These are phyloP conservation scores for Xanthoparmelia taractica DNA, from an alignment of 495 filamentous ascomycete species.

Conservation along the genomic window DNA sequence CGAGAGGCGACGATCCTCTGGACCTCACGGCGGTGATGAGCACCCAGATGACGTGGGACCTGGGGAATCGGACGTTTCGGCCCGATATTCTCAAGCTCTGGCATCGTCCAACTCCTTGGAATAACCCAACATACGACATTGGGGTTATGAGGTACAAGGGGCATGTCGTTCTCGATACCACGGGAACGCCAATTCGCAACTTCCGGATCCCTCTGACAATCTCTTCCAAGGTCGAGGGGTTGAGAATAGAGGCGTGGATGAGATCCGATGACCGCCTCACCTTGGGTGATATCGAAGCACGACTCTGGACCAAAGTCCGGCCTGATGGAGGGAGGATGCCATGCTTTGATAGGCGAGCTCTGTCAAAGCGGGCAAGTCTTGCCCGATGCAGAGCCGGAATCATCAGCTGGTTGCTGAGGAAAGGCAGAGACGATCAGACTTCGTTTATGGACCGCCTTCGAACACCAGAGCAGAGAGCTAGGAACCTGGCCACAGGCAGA, in stretches of 20 bases:
- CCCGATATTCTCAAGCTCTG: background rate
- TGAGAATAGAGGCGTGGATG: background rate
- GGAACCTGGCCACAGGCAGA: background rate
- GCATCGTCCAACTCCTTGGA: background rate
- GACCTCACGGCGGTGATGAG: background rate
- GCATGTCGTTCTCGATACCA: background rate
- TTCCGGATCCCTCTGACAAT: constrained; percentile 3
- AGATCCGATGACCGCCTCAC: background rate
- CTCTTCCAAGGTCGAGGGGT: background rate
- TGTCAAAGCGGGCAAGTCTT: background rate
- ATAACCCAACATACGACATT: background rate
- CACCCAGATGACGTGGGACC: background rate
- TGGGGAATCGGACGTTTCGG: background rate
- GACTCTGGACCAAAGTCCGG: background rate
- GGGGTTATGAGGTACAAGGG: background rate
- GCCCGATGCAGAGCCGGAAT: background rate
- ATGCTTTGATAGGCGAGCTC: background rate
- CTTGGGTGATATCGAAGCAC: background rate
- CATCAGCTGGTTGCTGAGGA: background rate
- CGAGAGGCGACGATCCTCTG: background rate
- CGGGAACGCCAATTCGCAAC: background rate
- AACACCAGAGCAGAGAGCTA: background rate
- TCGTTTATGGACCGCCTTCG: background rate
- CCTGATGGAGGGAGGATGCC: background rate
- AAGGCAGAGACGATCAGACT: background rate